Percentiles rank a stretch among this genome's conserved stretches.
phyloP scores from a whole-genome alignment of 768 basidiomycete species.

The Cytidiella melzeri region DNA sequence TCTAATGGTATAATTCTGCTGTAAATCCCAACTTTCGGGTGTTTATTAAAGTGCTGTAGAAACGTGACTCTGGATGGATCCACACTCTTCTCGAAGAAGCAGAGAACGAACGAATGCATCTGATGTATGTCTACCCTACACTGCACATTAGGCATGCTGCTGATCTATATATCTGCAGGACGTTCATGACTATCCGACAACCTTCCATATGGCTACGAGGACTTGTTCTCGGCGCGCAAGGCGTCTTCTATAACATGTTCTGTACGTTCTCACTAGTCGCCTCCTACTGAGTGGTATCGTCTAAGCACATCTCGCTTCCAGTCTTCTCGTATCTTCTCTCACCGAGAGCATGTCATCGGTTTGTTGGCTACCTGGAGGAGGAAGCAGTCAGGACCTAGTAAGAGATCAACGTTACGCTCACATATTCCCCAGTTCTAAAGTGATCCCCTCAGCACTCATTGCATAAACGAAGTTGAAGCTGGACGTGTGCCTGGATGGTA shows the following conservation, averaged over 20 bases:
- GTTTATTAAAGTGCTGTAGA: conserved; percentile 21
- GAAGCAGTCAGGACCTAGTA: conserved; percentile 93
- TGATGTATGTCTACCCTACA: conserved; percentile 51
- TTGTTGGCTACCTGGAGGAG: conserved; percentile 90
- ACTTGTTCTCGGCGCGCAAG: conserved; percentile 85
- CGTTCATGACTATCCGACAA: conserved; percentile 88
- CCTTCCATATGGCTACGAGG: conserved; percentile 79
- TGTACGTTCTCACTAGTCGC: conserved; percentile 39
- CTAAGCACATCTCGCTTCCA: conserved; percentile 22
- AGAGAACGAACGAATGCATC: conserved; percentile 96
- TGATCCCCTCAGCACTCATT: conserved; percentile 52
- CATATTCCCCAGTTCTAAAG: too few species aligned
- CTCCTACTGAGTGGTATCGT: neutral
- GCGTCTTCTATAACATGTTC: conserved; percentile 86
- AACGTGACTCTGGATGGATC: conserved; percentile 71
- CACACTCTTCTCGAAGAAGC: conserved; percentile 91
- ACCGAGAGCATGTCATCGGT: conserved; percentile 76
- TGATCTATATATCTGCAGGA: conserved; percentile 40
- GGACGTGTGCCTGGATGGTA: conserved; percentile 81
- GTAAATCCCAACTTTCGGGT: neutral
- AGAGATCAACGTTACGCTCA: too few species aligned
- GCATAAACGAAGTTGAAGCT: conserved; percentile 77
- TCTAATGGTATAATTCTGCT: conserved; percentile 53
- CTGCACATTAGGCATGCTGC: neutral
- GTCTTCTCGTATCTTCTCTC: conserved; percentile 77